Conservation (phyloP, 352 stramenopile species). For the Phytophthora vignae region DNA sequence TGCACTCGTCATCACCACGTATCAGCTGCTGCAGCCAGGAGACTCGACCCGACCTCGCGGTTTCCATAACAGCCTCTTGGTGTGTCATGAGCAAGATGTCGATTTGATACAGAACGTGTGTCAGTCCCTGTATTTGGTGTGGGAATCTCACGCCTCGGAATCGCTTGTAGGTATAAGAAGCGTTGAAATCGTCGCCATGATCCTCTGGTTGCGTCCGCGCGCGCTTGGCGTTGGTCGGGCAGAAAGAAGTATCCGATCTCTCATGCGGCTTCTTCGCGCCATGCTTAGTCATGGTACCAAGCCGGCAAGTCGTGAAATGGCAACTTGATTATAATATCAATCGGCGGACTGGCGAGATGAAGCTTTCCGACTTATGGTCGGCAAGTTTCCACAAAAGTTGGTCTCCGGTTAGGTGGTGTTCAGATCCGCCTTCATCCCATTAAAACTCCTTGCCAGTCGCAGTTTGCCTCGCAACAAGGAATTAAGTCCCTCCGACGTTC, state of each 20-base stretch:
- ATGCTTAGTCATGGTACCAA: not conserved
- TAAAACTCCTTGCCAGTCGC: too few relatives aligned
- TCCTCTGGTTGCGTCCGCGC: not conserved
- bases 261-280: not conserved
- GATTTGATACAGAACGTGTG: not conserved
- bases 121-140: not conserved
- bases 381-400: too few relatives aligned
- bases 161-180: not conserved
- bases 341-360: not conserved
- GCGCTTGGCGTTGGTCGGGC: not conserved
- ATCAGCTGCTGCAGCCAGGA: not conserved
- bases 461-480: too few relatives aligned
- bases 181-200: not conserved
- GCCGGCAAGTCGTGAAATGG: not conserved
- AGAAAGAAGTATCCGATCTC: not conserved
- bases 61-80: not conserved
- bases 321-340: not conserved
- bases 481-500: too few relatives aligned
- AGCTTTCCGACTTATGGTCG: too few relatives aligned
- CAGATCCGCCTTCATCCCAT: too few relatives aligned
- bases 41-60: not conserved
- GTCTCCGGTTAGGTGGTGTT: too few relatives aligned
- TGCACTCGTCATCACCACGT: not conserved
- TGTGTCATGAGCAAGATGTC: not conserved
- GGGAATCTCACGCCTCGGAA: not conserved